These are phyloP conservation scores for Adansonia grandidieri DNA, from an alignment of 441 rosid genomes.

Conservation along the genomic window DNA sequence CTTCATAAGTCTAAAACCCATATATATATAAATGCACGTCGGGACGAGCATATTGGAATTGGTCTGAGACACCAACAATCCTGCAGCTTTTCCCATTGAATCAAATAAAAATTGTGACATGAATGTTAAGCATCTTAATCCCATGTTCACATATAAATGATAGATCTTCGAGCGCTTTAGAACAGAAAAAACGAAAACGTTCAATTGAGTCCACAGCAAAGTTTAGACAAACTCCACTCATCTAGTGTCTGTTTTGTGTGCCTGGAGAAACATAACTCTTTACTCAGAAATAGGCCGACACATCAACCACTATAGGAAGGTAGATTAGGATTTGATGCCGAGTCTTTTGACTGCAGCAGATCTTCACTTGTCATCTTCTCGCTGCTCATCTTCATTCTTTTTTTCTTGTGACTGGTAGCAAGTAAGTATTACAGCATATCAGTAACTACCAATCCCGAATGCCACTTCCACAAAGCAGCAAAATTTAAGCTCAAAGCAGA, in stretches of 20 bases:
- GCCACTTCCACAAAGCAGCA: background rate
- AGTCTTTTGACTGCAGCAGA: slow-evolving; percentile 14
- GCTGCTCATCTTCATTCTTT: slow-evolving; percentile 49
- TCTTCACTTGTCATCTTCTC: slow-evolving; percentile 49
- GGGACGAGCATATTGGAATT: background rate
- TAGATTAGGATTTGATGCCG: background rate
- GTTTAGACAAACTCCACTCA: background rate
- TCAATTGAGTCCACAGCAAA: background rate
- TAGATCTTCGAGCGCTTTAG: slow-evolving; percentile 11
- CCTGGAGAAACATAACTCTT: background rate
- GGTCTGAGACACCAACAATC: background rate
- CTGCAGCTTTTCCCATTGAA: background rate
- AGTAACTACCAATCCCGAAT: background rate
- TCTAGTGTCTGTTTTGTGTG: slow-evolving; percentile 5
- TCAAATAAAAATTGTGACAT: background rate
- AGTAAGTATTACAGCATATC: background rate
- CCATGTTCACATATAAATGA: background rate
- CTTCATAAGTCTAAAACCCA: background rate
- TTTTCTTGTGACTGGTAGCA: slow-evolving; percentile 40
- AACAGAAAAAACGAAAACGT: background rate
- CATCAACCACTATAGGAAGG: slow-evolving; percentile 3
- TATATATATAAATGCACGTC: background rate
- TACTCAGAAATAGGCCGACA: background rate
- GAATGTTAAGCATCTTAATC: background rate
- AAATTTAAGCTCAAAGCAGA: background rate